Conservation (phyloP, 768 basidiomycete genomes). For the Suillus fuscotomentosus region DNA sequence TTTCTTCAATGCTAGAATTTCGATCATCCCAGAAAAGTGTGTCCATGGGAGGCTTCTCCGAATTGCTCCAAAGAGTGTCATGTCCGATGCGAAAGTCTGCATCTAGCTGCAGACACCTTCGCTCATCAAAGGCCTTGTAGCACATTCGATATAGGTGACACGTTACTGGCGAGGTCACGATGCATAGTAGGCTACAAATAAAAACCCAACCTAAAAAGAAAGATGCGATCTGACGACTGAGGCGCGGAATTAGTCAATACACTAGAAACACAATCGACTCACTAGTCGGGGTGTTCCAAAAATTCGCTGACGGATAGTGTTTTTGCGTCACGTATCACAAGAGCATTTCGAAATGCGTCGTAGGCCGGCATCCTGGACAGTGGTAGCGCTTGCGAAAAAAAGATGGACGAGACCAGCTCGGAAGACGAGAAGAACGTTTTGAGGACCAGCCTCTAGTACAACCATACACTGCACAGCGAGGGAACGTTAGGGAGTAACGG, state of each 20-base stretch:
- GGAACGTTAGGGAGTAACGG: not conserved
- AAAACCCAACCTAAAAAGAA: conserved; percentile 44
- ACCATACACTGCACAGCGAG: not conserved
- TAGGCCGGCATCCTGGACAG: conserved; percentile 5
- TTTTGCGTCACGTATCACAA: conserved; percentile 4
- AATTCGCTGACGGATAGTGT: conserved; percentile 21
- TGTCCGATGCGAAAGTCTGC: not conserved
- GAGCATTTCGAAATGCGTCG: not conserved
- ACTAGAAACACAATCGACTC: conserved; percentile 12
- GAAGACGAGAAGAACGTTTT: conserved; percentile 2
- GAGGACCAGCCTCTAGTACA: conserved; percentile 12
- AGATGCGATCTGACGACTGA: conserved; percentile 35
- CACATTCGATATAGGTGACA: not conserved
- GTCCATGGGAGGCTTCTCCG: not conserved
- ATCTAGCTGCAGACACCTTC: not conserved
- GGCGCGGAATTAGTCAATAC: not conserved
- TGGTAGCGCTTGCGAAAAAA: not conserved
- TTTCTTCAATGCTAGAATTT: not conserved
- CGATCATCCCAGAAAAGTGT: not conserved
- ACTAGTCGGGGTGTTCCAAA: conserved; percentile 34
- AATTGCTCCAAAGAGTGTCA: not conserved
- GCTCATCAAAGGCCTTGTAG: not conserved
- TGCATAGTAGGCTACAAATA: conserved; percentile 29
- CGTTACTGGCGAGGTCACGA: conserved; percentile 18
- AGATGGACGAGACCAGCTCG: conserved; percentile 25